Evolutionary conservation across 2,329 filamentous ascomycete species (phyloP), one percentile per base, ranked within the genome.

Genomic region (Fusarium sp.): DNA sequence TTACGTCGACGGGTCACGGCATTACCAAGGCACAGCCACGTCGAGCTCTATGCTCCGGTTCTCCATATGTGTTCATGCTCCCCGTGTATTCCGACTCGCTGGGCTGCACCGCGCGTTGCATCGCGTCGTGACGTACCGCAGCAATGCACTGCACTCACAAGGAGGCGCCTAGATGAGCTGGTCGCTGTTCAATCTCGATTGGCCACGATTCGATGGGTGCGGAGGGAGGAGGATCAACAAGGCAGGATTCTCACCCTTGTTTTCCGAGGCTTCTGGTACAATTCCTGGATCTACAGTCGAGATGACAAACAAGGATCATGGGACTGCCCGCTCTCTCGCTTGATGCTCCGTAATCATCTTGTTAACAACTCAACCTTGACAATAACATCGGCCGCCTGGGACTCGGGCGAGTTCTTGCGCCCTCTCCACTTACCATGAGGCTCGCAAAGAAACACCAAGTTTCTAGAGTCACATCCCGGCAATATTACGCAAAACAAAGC

Each of bases 201-300:
- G 17, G 47, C 17, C 43, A 45, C 43, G 43, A 63, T 64, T 47
- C 68, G 68, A 65, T 72, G 60, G 32, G 60, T 72, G 72, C 58
- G 69, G 71, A 72, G 62, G 43, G 35, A 14, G 58, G 38, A 60
- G 14, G 71, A 74, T 74, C 72, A 64, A 22, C 71, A 63, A 54
- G 38, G 57, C 54, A 63, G 68, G 65, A 69, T 64, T 47, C 22
- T 27, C n/a, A 72, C 33, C 72, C 72, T 72, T 74, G 72, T 43
- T 47, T 56, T 60, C 69, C 54, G 65, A 69, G 61, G 71, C 69
- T 74, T 74, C 72, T 74, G 65, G 68, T 66, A 66, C 30, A 69
- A 69, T 66, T 72, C 52, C 45, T 65, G 65, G 71, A 74, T 74
- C 68, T 68, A 66, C 68, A 73, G 73, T 74, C 69, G 72, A 74